Evolutionary conservation across 2,329 filamentous ascomycete species (phyloP), one percentile per base, ranked within the genome.

Genomic region (Nakataea oryzae): DNA sequence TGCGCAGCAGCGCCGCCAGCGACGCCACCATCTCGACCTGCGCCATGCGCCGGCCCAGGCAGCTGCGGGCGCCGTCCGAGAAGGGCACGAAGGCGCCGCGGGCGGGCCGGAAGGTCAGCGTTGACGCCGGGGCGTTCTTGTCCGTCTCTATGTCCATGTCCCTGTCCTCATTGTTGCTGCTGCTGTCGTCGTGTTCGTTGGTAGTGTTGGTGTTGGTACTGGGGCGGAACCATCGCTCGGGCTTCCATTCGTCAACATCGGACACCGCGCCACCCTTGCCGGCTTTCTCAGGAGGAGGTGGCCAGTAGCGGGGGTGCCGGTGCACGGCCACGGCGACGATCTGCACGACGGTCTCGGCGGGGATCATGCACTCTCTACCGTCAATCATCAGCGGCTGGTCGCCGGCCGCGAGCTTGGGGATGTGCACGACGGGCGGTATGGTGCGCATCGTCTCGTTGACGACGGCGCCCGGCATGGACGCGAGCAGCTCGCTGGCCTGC

Each of bases 391-490:
- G 70, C 26, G 77, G 70, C 73, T 92, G 86, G 60, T 81, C 79
- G 27, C 76, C 70, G 2, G 70, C 69, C 2, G 74, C 81, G 61
- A 78, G 81, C 74, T 95, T 95, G 30, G 90, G 90, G 29, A 95
- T 87, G 61, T 82, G 83, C 56, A 86, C 76, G 24, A 91, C 87
- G 0, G 90, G 85, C 2, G 90, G 89, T 63, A 91, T 79, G 55
- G 92, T 69, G 13, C 91, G 85, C 61, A 95, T 79, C 50, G 87
- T 86, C 76, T 95, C 90, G 69, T 91, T 90, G 80, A 93, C 82
- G 67, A 88, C 83, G 4, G 90, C 90, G 24, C 87, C 90, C 12
- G 87, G 75, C 79, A 90, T 87, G 64, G 86, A 85, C 13, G 81
- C 83, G 66, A 90, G 83, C 63, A 95, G 79, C 11, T 81, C 77